Percentiles rank a stretch among this genome's conserved stretches.
Evolutionary conservation across 2,329 filamentous ascomycete species (phyloP).

Genomic region (Trichophyton rubrum): DNA sequence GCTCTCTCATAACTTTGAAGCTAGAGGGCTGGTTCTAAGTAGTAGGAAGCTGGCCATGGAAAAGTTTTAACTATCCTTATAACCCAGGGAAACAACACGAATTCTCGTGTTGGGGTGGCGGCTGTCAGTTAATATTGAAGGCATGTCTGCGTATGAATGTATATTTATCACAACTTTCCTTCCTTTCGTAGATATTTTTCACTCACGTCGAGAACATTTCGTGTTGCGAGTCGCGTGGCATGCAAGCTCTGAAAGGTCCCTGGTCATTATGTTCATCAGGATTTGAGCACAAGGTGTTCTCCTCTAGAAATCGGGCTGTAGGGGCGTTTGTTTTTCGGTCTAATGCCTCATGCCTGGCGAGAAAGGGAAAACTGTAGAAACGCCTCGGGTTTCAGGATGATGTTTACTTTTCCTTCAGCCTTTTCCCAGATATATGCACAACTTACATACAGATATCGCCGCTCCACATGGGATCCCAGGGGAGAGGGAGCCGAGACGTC

Average conservation of each 20-base stretch:
- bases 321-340: neutral
- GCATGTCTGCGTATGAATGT: neutral
- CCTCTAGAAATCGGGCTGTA: neutral
- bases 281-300: neutral
- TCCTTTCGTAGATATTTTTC: neutral
- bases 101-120: neutral
- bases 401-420: neutral
- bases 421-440: neutral
- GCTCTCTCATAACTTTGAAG: neutral
- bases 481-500: neutral
- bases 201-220: neutral
- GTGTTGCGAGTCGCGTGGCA: neutral
- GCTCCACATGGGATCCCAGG: slow-evolving; percentile 2
- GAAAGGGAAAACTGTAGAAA: neutral
- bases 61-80: neutral
- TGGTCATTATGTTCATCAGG: neutral
- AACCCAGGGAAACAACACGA: neutral
- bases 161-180: neutral
- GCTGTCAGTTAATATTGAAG: neutral
- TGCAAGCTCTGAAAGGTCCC: neutral
- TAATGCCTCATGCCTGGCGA: neutral
- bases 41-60: neutral
- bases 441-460: neutral
- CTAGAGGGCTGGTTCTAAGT: neutral
- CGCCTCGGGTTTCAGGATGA: neutral